Evolutionary conservation across 768 basidiomycete genomes (phyloP), one percentile per base, ranked within the genome.

Genomic region (Termitomyces sp.): DNA sequence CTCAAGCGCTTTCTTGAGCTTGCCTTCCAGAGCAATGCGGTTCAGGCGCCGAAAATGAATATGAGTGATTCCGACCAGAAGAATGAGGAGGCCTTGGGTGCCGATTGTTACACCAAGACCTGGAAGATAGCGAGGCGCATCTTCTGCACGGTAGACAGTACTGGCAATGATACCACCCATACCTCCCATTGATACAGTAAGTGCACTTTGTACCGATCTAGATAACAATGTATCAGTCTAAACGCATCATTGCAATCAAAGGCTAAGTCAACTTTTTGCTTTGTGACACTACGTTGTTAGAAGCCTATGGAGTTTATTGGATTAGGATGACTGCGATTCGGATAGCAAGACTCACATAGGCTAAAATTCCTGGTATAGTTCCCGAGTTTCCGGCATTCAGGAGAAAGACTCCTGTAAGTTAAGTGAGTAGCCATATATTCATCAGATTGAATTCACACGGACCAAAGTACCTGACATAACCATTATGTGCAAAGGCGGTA

Each of bases 281-380:
- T 55, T 80, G 78, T 15, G 78, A 76, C 11, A 78, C 77, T 6
- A 80, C 78, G 61, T 81, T 81, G 61, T 80, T 80, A 6, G 76
- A 71, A 46, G 70, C 68, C 73, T 77, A 54, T 20, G 20, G 33
- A 20, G 44, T n/a, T 18, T 8, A 36, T 9, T n/a, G 50, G 31
- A 30, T 42, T 37, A 56, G 15, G 51, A 30, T 30, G 1, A 39
- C 18, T 34, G 15, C 18, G 15, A 34, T 47, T 11, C 34, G 33
- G 12, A 27, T 31, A 22, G 30, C 30, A 36, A 30, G 15, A 66
- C 73, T 58, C 58, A 76, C 75, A 63, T 73, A 79, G n/a, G 76
- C 78, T 36, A 80, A 69, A 54, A 80, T 74, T 13, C 75, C 75
- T 34, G 79, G 77, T 48, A 77, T 72, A 51, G 74, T 73, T 45